A percentile compares a stretch with the other conserved stretches of the same genome.
phyloP scores from a whole-genome alignment of 2,329 filamentous ascomycete genomes.

The Fusarium sp. region DNA sequence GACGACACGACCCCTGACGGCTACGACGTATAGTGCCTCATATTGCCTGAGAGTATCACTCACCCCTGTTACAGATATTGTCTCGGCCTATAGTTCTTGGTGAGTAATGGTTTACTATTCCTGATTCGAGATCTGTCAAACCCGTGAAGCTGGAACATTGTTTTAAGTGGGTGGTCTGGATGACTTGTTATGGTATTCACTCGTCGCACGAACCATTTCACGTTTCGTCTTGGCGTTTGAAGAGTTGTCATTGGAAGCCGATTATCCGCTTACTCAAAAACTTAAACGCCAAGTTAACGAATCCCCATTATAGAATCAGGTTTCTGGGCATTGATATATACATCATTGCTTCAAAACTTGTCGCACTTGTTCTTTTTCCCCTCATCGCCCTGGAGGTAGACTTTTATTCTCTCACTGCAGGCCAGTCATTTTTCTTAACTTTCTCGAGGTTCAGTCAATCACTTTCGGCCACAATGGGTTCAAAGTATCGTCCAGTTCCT shows the following conservation, averaged over 20 bases:
- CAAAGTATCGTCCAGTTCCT: constrained; percentile 10
- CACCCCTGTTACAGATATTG: constrained; percentile 9
- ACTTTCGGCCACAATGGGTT: background rate
- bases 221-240: constrained; percentile 26
- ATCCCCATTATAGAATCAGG: background rate
- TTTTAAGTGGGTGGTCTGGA: background rate
- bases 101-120: background rate
- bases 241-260: background rate
- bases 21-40: constrained; percentile 7
- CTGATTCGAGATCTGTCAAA: background rate
- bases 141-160: background rate
- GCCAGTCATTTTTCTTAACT: background rate
- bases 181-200: background rate
- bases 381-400: background rate
- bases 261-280: background rate
- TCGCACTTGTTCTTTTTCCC: background rate
- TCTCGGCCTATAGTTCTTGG: background rate
- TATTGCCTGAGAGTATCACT: background rate
- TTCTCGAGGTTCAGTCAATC: background rate
- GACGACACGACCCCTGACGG: background rate
- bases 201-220: background rate
- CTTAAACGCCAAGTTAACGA: background rate
- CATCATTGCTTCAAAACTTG: background rate
- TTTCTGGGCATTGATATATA: background rate
- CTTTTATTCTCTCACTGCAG: background rate